Evolutionary conservation across 2,329 filamentous ascomycete species (phyloP).

Genomic region (Fusarium tanahbumbuense): DNA sequence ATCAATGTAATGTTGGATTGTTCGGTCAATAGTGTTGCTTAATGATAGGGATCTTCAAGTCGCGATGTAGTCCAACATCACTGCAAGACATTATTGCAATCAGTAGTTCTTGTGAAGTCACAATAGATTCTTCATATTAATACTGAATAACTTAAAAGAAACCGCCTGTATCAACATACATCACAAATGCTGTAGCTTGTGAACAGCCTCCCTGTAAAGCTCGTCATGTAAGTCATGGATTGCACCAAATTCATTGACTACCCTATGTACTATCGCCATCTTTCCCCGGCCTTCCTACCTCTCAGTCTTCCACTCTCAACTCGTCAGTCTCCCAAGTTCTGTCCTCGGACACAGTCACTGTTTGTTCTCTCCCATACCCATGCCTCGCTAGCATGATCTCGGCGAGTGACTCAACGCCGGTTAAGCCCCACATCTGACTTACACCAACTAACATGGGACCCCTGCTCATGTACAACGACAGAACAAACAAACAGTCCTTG

Average conservation of each 20-base stretch:
- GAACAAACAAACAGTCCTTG: background rate
- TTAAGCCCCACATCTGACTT: constrained; percentile 5
- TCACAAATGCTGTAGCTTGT: background rate
- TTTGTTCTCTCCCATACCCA: too few relatives aligned
- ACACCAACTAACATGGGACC: background rate
- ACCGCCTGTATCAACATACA: background rate
- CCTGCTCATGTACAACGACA: background rate
- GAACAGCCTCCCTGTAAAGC: accelerated
- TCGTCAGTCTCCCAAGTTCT: accelerated
- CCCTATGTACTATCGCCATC: background rate
- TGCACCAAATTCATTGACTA: accelerated
- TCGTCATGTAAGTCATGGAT: background rate
- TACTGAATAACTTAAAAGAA: too few relatives aligned
- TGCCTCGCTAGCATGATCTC: background rate
- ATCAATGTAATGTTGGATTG: background rate
- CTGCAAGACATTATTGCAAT: too few relatives aligned
- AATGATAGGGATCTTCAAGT: background rate
- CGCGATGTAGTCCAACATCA: too few relatives aligned
- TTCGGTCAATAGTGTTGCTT: background rate
- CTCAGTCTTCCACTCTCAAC: background rate
- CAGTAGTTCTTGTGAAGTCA: background rate
- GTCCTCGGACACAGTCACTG: background rate
- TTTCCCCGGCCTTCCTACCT: accelerated
- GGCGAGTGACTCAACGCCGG: constrained; percentile 22
- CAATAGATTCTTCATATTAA: too few relatives aligned